These are phyloP conservation scores for Fusarium annulatum DNA, from an alignment of 2,329 filamentous ascomycete species.

Conservation along the genomic window DNA sequence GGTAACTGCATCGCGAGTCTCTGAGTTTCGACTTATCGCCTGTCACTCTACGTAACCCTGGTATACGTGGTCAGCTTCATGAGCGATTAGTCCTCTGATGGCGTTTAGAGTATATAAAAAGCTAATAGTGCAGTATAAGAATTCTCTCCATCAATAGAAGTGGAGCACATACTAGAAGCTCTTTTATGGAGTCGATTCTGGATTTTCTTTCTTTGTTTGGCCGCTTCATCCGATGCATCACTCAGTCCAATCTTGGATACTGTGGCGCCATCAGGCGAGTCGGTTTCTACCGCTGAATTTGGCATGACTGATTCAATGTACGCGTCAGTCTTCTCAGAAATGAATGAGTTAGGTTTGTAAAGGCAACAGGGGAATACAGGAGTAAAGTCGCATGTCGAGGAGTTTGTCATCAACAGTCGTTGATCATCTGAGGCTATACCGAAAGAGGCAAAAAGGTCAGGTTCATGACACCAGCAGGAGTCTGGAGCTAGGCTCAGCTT, in stretches of 20 bases:
- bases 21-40: background rate
- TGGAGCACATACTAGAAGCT: background rate
- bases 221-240: background rate
- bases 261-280: background rate
- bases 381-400: background rate
- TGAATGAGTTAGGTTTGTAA: too few relatives aligned
- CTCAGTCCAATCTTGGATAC: fast-evolving
- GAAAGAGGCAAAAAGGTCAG: background rate
- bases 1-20: background rate
- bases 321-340: background rate
- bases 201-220: background rate
- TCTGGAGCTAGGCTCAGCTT: background rate
- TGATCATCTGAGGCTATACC: background rate
- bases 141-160: too few relatives aligned
- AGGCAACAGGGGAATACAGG: background rate
- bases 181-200: conserved; percentile 1
- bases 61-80: background rate
- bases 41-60: background rate
- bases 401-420: background rate
- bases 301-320: fast-evolving
- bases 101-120: too few relatives aligned
- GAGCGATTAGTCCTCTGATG: background rate
- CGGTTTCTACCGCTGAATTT: fast-evolving
- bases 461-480: background rate
- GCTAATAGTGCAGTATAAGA: too few relatives aligned